These are phyloP conservation scores for Neurospora tetrasperma DNA, from an alignment of 495 filamentous ascomycete genomes.

Conservation along the genomic window DNA sequence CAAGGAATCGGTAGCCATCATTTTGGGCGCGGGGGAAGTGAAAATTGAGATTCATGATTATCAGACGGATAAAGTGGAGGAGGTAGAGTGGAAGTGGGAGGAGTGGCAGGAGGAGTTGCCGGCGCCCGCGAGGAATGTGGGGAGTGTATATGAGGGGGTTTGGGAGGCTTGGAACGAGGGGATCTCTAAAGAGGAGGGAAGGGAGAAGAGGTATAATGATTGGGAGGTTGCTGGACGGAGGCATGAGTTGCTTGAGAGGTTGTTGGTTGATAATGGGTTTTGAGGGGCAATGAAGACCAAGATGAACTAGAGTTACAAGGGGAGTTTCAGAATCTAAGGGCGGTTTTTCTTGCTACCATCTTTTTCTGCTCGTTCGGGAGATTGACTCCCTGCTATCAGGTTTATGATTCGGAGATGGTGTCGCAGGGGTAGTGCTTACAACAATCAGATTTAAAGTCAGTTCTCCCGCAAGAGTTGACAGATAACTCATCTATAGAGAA, in stretches of 20 bases:
- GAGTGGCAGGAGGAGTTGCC: constrained; percentile 31
- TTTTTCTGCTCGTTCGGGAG: constrained; percentile 30
- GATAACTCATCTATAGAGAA: too few species aligned
- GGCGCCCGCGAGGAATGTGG: constrained; percentile 31
- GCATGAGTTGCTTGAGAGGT: constrained; percentile 27
- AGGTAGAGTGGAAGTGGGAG: constrained; percentile 33
- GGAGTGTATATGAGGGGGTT: constrained; percentile 40
- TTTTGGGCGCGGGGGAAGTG: constrained; percentile 22
- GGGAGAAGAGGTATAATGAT: constrained; percentile 17
- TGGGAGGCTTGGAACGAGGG: constrained; percentile 16
- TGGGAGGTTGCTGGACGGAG: constrained; percentile 35
- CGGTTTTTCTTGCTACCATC: constrained; percentile 44
- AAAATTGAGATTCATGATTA: constrained; percentile 37
- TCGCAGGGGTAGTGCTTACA: constrained; percentile 25
- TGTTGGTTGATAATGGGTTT: constrained; percentile 3
- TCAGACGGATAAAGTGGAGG: constrained; percentile 29
- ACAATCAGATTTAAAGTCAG: background rate
- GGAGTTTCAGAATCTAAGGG: constrained; percentile 44
- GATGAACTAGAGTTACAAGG: constrained; percentile 9
- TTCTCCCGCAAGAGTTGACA: background rate
- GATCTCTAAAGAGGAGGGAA: background rate
- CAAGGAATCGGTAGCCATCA: constrained; percentile 19
- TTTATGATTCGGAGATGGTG: constrained; percentile 41
- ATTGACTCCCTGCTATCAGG: constrained; percentile 41
- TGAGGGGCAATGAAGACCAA: background rate